A percentile compares a stretch with the other conserved stretches of the same genome.
phyloP scores from a whole-genome alignment of 768 basidiomycete genomes.

The Cubamyces lactineus region DNA sequence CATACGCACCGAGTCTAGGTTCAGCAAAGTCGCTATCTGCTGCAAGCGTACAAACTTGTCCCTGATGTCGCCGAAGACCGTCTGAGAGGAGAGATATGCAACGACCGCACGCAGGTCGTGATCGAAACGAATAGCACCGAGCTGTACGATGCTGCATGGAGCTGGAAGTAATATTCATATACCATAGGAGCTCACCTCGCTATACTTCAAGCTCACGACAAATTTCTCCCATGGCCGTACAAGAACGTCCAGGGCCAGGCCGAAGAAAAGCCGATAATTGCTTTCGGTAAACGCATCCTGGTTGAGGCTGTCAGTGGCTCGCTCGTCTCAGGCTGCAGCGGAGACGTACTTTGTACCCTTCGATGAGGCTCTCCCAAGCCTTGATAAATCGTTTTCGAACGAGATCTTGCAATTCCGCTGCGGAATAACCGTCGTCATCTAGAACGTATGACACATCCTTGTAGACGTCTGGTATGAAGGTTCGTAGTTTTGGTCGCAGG shows the following conservation, averaged over 20 bases:
- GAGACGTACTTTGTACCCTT: constrained; percentile 78
- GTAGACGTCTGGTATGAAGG: constrained; percentile 84
- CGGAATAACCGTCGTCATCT: constrained; percentile 84
- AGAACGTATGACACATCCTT: constrained; percentile 87
- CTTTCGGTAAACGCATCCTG: constrained; percentile 87
- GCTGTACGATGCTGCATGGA: constrained; percentile 47
- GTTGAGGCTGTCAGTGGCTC: not conserved
- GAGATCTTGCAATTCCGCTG: constrained; percentile 83
- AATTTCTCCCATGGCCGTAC: constrained; percentile 97
- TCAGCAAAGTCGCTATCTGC: constrained; percentile 90
- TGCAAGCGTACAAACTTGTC: constrained; percentile 92
- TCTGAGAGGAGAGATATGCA: constrained; percentile 84
- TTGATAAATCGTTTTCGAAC: constrained; percentile 90
- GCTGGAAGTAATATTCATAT: not conserved
- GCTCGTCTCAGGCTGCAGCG: too few relatives aligned
- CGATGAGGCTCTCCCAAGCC: constrained; percentile 82
- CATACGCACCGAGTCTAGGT: constrained; percentile 74
- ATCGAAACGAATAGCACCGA: constrained; percentile 96
- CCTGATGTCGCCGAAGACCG: constrained; percentile 84
- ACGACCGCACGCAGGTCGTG: constrained; percentile 85
- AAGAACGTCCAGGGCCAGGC: constrained; percentile 81
- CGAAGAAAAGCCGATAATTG: constrained; percentile 88
- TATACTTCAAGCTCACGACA: constrained; percentile 77
- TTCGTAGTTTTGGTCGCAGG: constrained; percentile 83
- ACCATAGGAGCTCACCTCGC: constrained; percentile 59